Base-by-base conservation (phyloP, 2,329 filamentous ascomycete genomes). In the Ceratocystis huliohia region DNA sequence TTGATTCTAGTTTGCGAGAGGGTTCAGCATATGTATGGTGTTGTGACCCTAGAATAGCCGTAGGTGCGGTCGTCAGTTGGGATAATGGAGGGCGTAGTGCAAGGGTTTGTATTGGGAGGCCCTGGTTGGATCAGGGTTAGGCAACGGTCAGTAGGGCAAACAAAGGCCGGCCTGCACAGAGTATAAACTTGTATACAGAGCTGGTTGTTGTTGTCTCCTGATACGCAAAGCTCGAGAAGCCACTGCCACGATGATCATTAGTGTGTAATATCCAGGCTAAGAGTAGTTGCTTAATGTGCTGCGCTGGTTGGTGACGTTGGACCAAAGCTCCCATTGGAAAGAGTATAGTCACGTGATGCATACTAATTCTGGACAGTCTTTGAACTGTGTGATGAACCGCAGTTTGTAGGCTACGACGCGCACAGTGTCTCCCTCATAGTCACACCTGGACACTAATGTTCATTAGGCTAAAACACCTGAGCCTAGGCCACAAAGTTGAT, bases 401-500 rank as follows among this genome's bases (percentile, higher is more conserved):
- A 3, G 25, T 1, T 10, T 1, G 28, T 8, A 8, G 13, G 37
- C 13, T 1, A 15, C 3, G 28, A 37, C 56, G 7, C 56, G 56
- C 56, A 59, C 25, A 59, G 56, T 59, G n/a, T n/a, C 4, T 5
- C 5, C 7, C 2, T 2, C 5, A 0, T 8, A 59, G 25, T 37
- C 56, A 37, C 56, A 59, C 56, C 30, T 3, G 33, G 56, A 59
- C 56, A 37, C 25, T 20, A 59, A n/a, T 6, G 25, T n/a, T 30
- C 28, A 37, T 59, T 59, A 5, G 56, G 56, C 56, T 59, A 25
- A 37, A 37, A 59, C 13, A n/a, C 56, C n/a, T 37, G 56, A 30
- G 56, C 30, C 56, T n/a, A 59, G 33, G 56, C 56, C 56, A 59
- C 56, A 59, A 33, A 59, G 28, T 59, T 59, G 56, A n/a, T 59